Percentiles rank a stretch among this genome's conserved stretches.
phyloP scores from a whole-genome alignment of 192 early-diverging fungal species.

The Coemansia sp. region DNA sequence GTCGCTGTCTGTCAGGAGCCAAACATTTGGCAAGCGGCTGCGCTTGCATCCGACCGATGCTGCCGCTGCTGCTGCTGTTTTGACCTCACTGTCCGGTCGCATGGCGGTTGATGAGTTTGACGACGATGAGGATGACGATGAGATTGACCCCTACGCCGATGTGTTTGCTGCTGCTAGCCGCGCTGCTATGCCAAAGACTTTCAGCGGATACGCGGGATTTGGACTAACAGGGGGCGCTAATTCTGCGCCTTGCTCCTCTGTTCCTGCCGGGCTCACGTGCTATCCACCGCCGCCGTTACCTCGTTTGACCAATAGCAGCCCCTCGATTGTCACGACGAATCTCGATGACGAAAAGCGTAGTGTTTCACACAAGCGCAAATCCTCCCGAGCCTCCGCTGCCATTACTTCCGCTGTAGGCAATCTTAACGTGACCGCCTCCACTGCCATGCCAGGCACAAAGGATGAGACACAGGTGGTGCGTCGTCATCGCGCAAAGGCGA shows the following conservation, averaged over 20 bases:
- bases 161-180: background rate
- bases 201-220: background rate
- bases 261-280: background rate
- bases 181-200: background rate
- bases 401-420: background rate
- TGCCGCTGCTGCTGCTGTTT: constrained; percentile 8
- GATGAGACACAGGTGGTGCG: background rate
- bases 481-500: background rate
- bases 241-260: background rate
- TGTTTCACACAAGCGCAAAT: constrained; percentile 10
- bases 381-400: background rate
- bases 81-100: background rate
- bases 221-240: background rate
- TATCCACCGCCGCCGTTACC: background rate
- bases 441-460: background rate
- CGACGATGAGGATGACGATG: constrained; percentile 25
- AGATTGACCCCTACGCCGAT: constrained; percentile 5
- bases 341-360: background rate
- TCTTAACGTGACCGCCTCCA: background rate
- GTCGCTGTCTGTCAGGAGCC: background rate
- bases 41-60: background rate
- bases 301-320: constrained; percentile 8
- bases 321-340: constrained; percentile 3
- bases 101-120: constrained; percentile 11
- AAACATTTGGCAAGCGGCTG: background rate